Conservation (phyloP, 495 filamentous ascomycete genomes). For the Penicilliopsis zonata region DNA sequence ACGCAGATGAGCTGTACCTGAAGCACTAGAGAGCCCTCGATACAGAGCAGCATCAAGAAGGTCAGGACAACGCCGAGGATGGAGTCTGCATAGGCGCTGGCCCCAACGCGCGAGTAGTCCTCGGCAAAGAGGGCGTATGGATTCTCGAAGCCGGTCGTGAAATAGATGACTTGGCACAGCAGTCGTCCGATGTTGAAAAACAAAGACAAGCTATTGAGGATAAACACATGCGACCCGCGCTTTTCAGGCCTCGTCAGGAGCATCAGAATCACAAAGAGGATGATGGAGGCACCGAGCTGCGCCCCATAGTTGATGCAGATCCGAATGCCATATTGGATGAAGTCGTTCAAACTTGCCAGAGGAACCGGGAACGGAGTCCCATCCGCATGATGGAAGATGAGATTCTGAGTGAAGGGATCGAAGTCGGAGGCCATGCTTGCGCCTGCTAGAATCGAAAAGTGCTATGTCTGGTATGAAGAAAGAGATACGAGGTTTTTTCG, state of each 20-base stretch:
- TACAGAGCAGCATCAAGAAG: constrained; percentile 45
- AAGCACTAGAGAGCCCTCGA: constrained; percentile 57
- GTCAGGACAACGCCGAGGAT: constrained; percentile 41
- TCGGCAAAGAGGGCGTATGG: constrained; percentile 45
- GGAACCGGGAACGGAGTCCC: constrained; percentile 40
- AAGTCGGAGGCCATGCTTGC: constrained; percentile 59
- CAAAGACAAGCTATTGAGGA: constrained; percentile 51
- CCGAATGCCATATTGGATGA: constrained; percentile 37
- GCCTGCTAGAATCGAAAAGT: background rate
- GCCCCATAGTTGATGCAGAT: constrained; percentile 55
- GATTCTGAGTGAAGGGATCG: constrained; percentile 45
- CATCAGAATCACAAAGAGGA: constrained; percentile 54
- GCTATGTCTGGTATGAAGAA: background rate
- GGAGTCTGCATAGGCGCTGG: constrained; percentile 34
- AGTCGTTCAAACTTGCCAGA: constrained; percentile 33
- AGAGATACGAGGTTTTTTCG: background rate
- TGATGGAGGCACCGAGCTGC: constrained; percentile 61
- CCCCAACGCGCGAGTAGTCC: constrained; percentile 43
- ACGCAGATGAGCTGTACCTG: constrained; percentile 56
- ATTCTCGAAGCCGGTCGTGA: constrained; percentile 41
- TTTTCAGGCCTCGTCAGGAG: constrained; percentile 52
- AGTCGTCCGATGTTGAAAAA: constrained; percentile 47
- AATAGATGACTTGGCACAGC: constrained; percentile 46
- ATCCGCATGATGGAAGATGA: constrained; percentile 40
- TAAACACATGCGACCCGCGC: constrained; percentile 46